These are phyloP conservation scores for Clavispora phyllophila DNA, from an alignment of 805 yeast species.

Conservation along the genomic window DNA sequence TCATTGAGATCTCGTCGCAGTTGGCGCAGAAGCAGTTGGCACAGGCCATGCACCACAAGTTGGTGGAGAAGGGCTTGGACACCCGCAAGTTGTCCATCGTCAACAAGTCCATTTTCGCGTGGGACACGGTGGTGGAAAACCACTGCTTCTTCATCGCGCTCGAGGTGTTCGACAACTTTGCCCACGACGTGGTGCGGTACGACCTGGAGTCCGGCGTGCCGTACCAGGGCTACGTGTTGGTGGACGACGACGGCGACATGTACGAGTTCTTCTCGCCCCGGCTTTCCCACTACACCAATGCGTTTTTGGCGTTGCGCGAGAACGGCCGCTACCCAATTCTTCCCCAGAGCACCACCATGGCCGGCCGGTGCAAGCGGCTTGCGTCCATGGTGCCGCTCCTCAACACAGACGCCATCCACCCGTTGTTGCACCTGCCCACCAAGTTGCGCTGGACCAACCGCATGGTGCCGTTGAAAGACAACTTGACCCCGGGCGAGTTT, in stretches of 20 bases:
- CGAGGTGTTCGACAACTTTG: conserved; percentile 79
- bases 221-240: conserved; percentile 69
- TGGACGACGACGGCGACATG: conserved; percentile 71
- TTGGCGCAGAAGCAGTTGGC: conserved; percentile 53
- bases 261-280: conserved; percentile 65
- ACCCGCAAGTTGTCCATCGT: conserved; percentile 54
- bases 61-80: conserved; percentile 43
- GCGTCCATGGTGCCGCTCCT: conserved; percentile 27
- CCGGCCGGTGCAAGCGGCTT: conserved; percentile 21
- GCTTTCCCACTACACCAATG: conserved; percentile 50
- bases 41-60: conserved; percentile 30
- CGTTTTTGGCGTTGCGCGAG: conserved; percentile 54
- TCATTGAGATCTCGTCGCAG: conserved; percentile 65
- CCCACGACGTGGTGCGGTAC: conserved; percentile 77
- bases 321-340: conserved; percentile 37
- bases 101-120: conserved; percentile 71
- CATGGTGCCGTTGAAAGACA: conserved; percentile 61
- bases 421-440: conserved; percentile 47
- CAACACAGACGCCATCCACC: conserved; percentile 44
- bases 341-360: conserved; percentile 16
- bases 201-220: conserved; percentile 65
- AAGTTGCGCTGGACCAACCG: conserved; percentile 43
- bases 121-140: conserved; percentile 55
- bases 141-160: conserved; percentile 76
- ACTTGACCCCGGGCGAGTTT: conserved; percentile 67